These are phyloP conservation scores for Colletotrichum sp. DNA, from an alignment of 2,329 filamentous ascomycete species.

Conservation along the genomic window DNA sequence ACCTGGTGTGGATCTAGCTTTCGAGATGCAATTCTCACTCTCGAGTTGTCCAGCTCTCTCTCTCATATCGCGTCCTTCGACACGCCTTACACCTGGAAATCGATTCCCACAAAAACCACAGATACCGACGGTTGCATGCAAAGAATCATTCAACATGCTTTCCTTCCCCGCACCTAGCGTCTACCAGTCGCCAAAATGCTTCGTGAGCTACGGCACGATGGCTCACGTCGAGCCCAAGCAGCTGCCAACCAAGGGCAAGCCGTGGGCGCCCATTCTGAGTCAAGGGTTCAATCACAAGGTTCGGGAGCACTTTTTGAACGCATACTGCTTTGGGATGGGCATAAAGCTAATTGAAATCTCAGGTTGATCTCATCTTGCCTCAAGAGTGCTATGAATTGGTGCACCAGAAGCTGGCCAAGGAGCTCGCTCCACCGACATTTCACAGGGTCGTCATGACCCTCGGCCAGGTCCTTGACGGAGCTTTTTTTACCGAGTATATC, in stretches of 20 bases:
- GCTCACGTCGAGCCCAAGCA: constrained; percentile 74
- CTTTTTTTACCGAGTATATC: constrained; percentile 85
- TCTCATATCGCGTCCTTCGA: neutral
- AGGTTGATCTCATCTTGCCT: constrained; percentile 78
- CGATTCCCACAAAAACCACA: neutral
- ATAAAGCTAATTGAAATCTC: neutral
- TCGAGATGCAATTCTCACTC: constrained; percentile 3
- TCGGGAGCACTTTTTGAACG: neutral
- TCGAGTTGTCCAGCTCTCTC: neutral
- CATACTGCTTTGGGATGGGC: neutral
- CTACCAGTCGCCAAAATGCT: constrained; percentile 71
- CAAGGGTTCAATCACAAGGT: constrained; percentile 75
- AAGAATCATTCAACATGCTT: constrained; percentile 42
- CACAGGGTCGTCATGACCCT: constrained; percentile 76
- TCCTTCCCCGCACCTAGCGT: constrained; percentile 48
- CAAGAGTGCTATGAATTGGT: constrained; percentile 63
- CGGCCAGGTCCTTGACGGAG: constrained; percentile 71
- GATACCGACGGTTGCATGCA: neutral
- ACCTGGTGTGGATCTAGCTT: neutral
- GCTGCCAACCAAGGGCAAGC: constrained; percentile 74
- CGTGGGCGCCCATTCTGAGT: constrained; percentile 72
- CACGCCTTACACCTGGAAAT: neutral
- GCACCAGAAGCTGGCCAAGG: constrained; percentile 52
- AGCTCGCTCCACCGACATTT: constrained; percentile 53
- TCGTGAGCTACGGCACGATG: constrained; percentile 73